These are phyloP conservation scores for Barnettozyma vustinii DNA, from an alignment of 805 yeast genomes.

Conservation along the genomic window DNA sequence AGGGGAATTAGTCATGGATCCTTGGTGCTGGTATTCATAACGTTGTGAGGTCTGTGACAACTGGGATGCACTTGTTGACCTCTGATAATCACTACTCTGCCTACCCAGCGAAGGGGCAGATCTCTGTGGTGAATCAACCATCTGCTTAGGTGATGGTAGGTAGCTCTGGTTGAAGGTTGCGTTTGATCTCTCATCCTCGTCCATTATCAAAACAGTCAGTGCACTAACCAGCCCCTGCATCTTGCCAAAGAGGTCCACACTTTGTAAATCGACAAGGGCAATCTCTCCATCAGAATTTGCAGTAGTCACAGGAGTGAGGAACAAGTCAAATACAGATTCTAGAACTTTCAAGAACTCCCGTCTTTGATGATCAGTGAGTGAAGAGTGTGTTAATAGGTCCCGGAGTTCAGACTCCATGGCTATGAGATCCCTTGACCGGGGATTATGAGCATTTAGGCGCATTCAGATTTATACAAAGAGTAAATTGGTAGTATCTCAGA, in stretches of 20 bases:
- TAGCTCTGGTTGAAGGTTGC: background rate
- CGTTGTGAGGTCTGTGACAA: background rate
- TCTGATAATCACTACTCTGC: background rate
- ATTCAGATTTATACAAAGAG: background rate
- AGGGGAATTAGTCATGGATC: background rate
- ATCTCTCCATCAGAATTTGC: background rate
- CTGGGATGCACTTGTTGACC: background rate
- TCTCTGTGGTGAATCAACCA: background rate
- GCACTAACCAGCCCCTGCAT: constrained; percentile 30
- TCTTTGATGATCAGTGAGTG: constrained; percentile 14
- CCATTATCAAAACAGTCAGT: constrained; percentile 29
- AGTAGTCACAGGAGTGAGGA: constrained; percentile 20
- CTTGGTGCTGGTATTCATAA: background rate
- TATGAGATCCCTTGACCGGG: constrained; percentile 26
- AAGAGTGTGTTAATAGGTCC: constrained; percentile 20
- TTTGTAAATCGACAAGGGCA: constrained; percentile 26
- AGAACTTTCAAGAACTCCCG: constrained; percentile 19
- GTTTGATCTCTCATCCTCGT: constrained; percentile 17
- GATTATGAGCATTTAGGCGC: background rate
- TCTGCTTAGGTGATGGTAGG: background rate
- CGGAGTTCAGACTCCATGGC: constrained; percentile 27
- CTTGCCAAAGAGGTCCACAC: constrained; percentile 24
- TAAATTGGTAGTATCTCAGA: background rate
- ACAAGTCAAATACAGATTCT: constrained; percentile 23
- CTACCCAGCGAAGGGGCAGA: background rate